These are phyloP conservation scores for Flammula alnicola DNA, from an alignment of 1,284 basidiomycete genomes.

Conservation along the genomic window DNA sequence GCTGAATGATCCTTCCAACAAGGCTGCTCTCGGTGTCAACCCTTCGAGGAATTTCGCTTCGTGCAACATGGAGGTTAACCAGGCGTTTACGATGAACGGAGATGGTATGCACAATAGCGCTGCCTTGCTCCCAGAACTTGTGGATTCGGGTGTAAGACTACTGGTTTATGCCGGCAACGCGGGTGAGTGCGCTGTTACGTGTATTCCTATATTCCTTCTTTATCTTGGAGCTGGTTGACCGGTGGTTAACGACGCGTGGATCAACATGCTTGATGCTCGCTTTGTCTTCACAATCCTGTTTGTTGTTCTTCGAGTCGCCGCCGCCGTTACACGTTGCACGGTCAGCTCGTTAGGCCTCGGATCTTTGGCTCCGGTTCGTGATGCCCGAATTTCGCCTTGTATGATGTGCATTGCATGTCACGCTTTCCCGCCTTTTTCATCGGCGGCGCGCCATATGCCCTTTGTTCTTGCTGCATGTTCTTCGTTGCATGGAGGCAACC, in stretches of 20 bases:
- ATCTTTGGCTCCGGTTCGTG: background rate
- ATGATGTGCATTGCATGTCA: slow-evolving; percentile 10
- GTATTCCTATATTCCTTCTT: slow-evolving; percentile 32
- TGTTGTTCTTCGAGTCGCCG: slow-evolving; percentile 2
- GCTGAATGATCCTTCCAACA: slow-evolving; percentile 74
- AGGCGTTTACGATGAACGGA: slow-evolving; percentile 72
- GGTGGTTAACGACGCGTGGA: background rate
- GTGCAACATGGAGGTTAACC: slow-evolving; percentile 70
- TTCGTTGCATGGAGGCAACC: slow-evolving; percentile 15
- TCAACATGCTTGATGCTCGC: background rate
- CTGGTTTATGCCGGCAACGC: slow-evolving; percentile 86
- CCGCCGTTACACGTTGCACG: slow-evolving; percentile 20
- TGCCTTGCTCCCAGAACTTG: slow-evolving; percentile 71
- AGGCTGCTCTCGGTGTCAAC: slow-evolving; percentile 77
- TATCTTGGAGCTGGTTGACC: background rate
- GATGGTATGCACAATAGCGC: slow-evolving; percentile 84
- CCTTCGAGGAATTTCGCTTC: slow-evolving; percentile 65
- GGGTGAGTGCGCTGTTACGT: slow-evolving; percentile 37
- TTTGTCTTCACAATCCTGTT: slow-evolving; percentile 5
- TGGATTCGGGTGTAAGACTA: slow-evolving; percentile 77
- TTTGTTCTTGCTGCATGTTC: slow-evolving; percentile 18
- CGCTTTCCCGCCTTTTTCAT: background rate
- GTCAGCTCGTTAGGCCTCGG: background rate
- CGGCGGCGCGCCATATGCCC: slow-evolving; percentile 6
- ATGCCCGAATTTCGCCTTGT: slow-evolving; percentile 10